These are phyloP conservation scores for Dillenia suffruticosa DNA, from an alignment of 164 flowering plant species.

Conservation along the genomic window DNA sequence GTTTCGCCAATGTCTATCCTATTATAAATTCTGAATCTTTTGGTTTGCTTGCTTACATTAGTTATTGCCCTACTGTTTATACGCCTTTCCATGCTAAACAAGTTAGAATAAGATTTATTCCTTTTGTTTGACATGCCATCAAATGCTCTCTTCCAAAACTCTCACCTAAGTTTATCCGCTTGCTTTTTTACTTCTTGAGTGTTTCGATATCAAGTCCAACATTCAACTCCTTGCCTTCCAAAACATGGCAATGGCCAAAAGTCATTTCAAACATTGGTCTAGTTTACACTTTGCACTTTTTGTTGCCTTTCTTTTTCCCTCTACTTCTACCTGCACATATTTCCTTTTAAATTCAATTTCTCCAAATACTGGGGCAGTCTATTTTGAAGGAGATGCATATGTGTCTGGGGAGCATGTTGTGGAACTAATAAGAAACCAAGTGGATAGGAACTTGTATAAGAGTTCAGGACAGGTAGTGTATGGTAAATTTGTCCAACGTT, in stretches of 20 bases:
- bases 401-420: slow-evolving; percentile 9
- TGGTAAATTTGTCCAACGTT: slow-evolving; percentile 6
- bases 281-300: neutral
- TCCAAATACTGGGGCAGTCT: slow-evolving; percentile 9
- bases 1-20: too few relatives aligned
- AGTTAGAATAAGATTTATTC: too few relatives aligned
- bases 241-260: slow-evolving; percentile 7
- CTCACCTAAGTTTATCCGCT: slow-evolving; percentile 13
- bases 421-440: slow-evolving; percentile 20
- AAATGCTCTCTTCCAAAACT: slow-evolving; percentile 11
- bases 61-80: too few relatives aligned
- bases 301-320: neutral
- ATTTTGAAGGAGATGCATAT: slow-evolving; percentile 10
- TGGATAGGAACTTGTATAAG: neutral
- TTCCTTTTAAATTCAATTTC: slow-evolving; percentile 15
- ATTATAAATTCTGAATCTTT: too few relatives aligned
- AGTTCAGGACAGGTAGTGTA: slow-evolving; percentile 16
- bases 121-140: neutral
- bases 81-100: too few relatives aligned
- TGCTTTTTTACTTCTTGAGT: neutral
- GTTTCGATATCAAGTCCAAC: slow-evolving; percentile 1
- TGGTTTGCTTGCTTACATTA: too few relatives aligned
- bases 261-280: neutral
- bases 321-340: slow-evolving; percentile 9
- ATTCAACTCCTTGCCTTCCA: neutral